phyloP scores from a whole-genome alignment of 2,329 filamentous ascomycete genomes.

The Elsinoe necatrix region DNA sequence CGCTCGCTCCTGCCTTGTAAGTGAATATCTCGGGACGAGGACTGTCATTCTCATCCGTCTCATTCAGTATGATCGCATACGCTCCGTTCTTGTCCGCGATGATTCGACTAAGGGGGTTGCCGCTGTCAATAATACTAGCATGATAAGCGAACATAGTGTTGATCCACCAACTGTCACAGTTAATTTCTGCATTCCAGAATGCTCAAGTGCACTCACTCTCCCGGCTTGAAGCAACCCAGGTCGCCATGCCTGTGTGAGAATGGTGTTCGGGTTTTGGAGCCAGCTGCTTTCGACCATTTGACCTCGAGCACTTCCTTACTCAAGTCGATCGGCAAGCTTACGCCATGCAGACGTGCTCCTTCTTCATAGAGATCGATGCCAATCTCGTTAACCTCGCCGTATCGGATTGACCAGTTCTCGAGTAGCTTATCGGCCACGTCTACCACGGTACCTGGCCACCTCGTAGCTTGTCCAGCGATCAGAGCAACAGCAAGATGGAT shows the following conservation, averaged over 20 bases:
- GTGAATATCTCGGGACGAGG: slow-evolving; percentile 31
- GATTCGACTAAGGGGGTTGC: slow-evolving; percentile 35
- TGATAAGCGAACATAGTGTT: slow-evolving; percentile 39
- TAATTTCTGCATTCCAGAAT: background rate
- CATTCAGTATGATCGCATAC: slow-evolving; percentile 39
- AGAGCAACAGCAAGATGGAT: slow-evolving; percentile 40
- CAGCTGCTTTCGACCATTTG: slow-evolving; percentile 27
- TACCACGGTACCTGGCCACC: slow-evolving; percentile 39
- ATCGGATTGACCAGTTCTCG: slow-evolving; percentile 32
- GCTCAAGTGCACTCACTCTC: slow-evolving; percentile 32
- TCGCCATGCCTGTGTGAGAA: slow-evolving; percentile 31
- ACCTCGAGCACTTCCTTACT: slow-evolving; percentile 31
- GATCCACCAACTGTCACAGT: slow-evolving; percentile 41
- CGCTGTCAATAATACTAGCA: slow-evolving; percentile 40
- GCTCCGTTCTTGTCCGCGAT: slow-evolving; percentile 35
- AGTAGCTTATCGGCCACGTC: slow-evolving; percentile 39
- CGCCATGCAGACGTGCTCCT: slow-evolving; percentile 36
- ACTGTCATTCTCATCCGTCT: slow-evolving; percentile 32
- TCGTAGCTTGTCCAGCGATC: slow-evolving; percentile 37
- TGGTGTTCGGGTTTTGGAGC: slow-evolving; percentile 27
- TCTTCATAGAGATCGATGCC: slow-evolving; percentile 36
- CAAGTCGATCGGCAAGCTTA: slow-evolving; percentile 32
- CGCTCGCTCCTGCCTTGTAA: slow-evolving; percentile 33
- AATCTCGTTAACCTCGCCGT: slow-evolving; percentile 32
- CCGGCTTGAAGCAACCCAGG: slow-evolving; percentile 41